Conservation (phyloP, 2,329 filamentous ascomycete species). For the Microdochium trichocladiopsis region DNA sequence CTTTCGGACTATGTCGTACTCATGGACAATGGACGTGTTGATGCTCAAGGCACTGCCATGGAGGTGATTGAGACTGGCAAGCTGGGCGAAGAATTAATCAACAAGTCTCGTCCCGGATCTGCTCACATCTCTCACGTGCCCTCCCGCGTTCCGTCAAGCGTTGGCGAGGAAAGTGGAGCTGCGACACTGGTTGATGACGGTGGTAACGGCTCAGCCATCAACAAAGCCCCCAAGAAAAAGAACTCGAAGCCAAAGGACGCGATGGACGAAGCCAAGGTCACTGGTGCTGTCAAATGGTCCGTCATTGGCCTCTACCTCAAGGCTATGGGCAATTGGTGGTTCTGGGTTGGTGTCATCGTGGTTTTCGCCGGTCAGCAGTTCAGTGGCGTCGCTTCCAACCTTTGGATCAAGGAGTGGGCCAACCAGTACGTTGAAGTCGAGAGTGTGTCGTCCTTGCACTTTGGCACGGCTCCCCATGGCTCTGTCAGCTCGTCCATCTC, state of each 20-base stretch:
- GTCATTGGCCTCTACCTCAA: slow-evolving; percentile 80
- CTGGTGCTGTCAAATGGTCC: slow-evolving; percentile 79
- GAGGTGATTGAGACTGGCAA: slow-evolving; percentile 82
- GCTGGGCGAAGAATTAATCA: slow-evolving; percentile 78
- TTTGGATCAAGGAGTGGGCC: slow-evolving; percentile 95
- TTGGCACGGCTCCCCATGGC: slow-evolving; percentile 26
- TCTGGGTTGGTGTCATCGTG: slow-evolving; percentile 71
- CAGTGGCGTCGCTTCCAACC: slow-evolving; percentile 77
- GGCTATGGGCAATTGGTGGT: slow-evolving; percentile 96
- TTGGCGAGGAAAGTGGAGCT: slow-evolving; percentile 51
- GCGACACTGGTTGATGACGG: slow-evolving; percentile 50
- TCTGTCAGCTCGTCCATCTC: slow-evolving; percentile 25
- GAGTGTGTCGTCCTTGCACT: slow-evolving; percentile 22
- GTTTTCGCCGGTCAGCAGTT: slow-evolving; percentile 81
- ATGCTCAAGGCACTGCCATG: slow-evolving; percentile 66
- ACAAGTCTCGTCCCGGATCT: slow-evolving; percentile 62
- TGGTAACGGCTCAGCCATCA: slow-evolving; percentile 35
- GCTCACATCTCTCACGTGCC: slow-evolving; percentile 63
- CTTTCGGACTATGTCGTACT: slow-evolving; percentile 74
- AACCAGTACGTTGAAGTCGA: slow-evolving; percentile 66
- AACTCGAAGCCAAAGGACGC: slow-evolving; percentile 44
- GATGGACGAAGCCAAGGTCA: slow-evolving; percentile 71
- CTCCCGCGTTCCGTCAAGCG: slow-evolving; percentile 70
- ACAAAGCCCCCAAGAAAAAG: slow-evolving; percentile 37
- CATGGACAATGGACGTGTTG: slow-evolving; percentile 79